Evolutionary conservation across 805 yeast genomes (phyloP), one percentile per base, ranked within the genome.

Genomic region (Candida maesae): DNA sequence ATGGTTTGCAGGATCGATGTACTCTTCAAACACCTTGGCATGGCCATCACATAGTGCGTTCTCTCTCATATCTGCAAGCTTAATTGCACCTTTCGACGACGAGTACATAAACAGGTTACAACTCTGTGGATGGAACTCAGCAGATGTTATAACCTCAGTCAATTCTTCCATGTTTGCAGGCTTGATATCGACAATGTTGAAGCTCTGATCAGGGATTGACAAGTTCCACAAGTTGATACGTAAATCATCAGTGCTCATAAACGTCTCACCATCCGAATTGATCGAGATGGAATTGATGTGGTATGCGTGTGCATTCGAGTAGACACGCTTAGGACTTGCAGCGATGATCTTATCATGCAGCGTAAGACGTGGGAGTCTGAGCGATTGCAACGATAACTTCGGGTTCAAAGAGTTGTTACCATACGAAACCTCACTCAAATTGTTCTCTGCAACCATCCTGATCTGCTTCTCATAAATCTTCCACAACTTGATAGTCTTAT

Each of bases 141-240:
- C 95, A 57, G 90, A 78, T 14, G 99, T 93, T 50, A 93, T 91
- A 38, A 93, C 99, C 65, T 93, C 99, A 9, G 99, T 91, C 55
- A 93, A 76, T 67, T 93, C 99, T 69, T 93, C 99, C 99, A 93
- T 95, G 65, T 89, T 89, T 6, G 89, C 86, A 9, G 99, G 99
- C 63, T 95, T 89, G 58, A 93, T 93, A 66, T 93, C 99, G 44
- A 93, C 98, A 51, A 93, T 93, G 64, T 93, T 95, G 67, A 93
- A 93, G 55, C 90, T 79, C 67, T 91, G 96, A 65, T 91, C 96
- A 16, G 96, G 88, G 53, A 89, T 85, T 40, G 87, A 89, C 52
- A 90, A 71, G 64, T 91, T 90, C 99, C 99, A 93, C 50, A 93
- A 69, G 64, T 93, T 93, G 59, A 93, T 84, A 60, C 99, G 78